These are phyloP conservation scores for Coelastrella sp. DNA, from an alignment of 139 green algal species.

Conservation along the genomic window DNA sequence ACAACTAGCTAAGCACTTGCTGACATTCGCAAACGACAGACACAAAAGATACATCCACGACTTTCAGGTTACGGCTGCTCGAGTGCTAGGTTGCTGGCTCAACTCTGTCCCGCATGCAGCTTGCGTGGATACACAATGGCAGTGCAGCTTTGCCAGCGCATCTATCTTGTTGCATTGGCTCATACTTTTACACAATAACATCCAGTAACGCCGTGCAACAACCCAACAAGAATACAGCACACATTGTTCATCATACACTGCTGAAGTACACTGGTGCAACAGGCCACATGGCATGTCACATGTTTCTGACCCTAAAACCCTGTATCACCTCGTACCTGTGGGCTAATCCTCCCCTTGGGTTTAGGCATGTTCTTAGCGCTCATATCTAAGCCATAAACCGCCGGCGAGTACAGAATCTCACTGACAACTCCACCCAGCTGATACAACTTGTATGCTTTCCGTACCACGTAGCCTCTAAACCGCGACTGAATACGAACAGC, in stretches of 20 bases:
- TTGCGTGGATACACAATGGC: no score
- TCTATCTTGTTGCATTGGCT: no score
- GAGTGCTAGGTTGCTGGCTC: no score
- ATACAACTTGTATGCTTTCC: constrained; percentile 91
- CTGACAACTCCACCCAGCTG: constrained; percentile 81
- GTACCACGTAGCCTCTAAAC: constrained; percentile 81
- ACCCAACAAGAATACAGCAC: not conserved
- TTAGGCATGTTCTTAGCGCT: constrained; percentile 75
- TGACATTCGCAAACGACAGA: no score
- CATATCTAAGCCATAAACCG: constrained; percentile 87
- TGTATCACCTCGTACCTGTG: constrained; percentile 49
- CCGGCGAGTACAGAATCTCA: constrained; percentile 95
- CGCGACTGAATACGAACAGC: constrained; percentile 56
- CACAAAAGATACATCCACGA: no score
- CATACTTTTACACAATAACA: no score
- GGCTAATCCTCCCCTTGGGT: constrained; percentile 86
- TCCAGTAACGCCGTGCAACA: no score
- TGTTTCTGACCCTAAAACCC: not conserved
- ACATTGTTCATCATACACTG: not conserved
- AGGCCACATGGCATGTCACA: not conserved
- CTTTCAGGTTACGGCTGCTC: no score
- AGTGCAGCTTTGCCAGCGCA: no score
- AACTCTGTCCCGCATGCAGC: no score
- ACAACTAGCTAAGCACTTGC: no score
- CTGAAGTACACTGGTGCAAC: not conserved